Base-by-base conservation (phyloP, 352 stramenopile species). In the Pythium utonaiense region DNA sequence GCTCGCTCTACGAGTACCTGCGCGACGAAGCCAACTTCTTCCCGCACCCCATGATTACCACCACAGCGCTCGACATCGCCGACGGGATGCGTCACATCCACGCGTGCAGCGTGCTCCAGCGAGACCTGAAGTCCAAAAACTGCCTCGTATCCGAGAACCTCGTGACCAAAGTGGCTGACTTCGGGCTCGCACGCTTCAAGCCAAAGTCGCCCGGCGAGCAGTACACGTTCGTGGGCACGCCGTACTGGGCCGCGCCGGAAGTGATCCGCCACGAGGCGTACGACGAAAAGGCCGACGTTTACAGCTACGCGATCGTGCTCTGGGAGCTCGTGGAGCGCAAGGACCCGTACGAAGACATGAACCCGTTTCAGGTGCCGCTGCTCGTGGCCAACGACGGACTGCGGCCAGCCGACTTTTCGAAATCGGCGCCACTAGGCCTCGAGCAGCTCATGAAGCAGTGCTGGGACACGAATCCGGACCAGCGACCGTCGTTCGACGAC, bases 101-200 rank as follows among this genome's bases (percentile, higher is more conserved):
- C 40, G 70, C 66, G 0, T 63, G 66, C 12, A 66, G 76, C 22
- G 71, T 92, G 19, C 61, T 92, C 30, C 83, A 92, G 50, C 75
- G 83, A 6, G 83, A 92, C 44, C 64, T 92, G 30, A 92, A 92
- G 53, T 90, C 83, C 33, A 89, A 90, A 55, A 92, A 92, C 65
- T 85, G 77, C 30, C 67, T 92, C 31, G 64, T 92, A 0, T 90
- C 80, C 8, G 80, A 92, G 34, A 87, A 92, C 45, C 62, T 92
- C 3, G 78, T 90, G 3, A 73, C 86, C 53, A 92, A 92, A 63
- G 80, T 90, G 17, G 70, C 80, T 2, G 83, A 92, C 52, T 92
- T 90, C 67, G 83, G 83, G 9, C 79, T 92, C 38, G 64, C 80
- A 2, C 77, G 83, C 0, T 92, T 86, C 56, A 70, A 71, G 47